Conservation (phyloP, 148 eudicot genomes). For the Salicornia ramosissima region DNA sequence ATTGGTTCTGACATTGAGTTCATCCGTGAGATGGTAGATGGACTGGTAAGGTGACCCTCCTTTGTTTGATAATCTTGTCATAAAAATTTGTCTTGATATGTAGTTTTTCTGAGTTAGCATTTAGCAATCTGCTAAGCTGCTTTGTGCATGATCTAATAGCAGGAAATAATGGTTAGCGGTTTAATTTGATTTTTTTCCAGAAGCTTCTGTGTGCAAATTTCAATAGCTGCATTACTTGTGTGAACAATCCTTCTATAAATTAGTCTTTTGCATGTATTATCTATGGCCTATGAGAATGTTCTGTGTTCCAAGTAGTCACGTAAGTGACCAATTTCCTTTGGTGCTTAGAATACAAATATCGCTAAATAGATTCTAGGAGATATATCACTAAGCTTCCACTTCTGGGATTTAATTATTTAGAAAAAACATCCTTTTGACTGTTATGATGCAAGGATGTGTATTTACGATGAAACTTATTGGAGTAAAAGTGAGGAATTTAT, state of each 20-base stretch:
- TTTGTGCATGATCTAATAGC: neutral
- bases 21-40: conserved; percentile 66
- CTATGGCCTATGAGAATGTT: neutral
- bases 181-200: neutral
- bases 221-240: neutral
- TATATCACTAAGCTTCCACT: no score
- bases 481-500: no score
- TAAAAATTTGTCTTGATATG: neutral
- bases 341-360: neutral
- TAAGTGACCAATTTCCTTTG: neutral
- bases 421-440: no score
- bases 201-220: neutral
- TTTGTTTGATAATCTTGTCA: neutral
- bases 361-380: no score
- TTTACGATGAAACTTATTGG: neutral
- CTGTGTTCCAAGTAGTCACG: neutral
- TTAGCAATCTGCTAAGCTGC: neutral
- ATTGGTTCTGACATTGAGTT: conserved; percentile 70
- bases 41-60: conserved; percentile 50
- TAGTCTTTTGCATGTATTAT: neutral
- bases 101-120: neutral
- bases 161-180: neutral
- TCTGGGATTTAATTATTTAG: no score
- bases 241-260: neutral
- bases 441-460: no score